A percentile compares a stretch with the other conserved stretches of the same genome.
Conservation (phyloP, 371 early-diverging fungal genomes). For the Haplosporangium sp. region DNA sequence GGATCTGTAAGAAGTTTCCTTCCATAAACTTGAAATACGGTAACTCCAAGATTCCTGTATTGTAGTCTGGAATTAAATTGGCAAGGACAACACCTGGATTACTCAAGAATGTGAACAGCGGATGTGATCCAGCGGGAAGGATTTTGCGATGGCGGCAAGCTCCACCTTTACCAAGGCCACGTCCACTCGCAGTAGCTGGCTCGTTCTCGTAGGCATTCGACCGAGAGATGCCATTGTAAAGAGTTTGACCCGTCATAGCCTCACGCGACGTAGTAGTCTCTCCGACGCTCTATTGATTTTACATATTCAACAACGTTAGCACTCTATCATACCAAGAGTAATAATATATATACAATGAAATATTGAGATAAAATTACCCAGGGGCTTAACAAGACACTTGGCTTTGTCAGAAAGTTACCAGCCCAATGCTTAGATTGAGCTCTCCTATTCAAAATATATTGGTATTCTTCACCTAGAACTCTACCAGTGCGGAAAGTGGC, state of each 20-base stretch:
- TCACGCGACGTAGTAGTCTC: conserved; percentile 27
- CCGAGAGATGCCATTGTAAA: neutral
- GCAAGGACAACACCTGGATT: conserved; percentile 26
- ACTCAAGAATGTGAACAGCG: conserved; percentile 26
- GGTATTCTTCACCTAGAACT: conserved; percentile 66
- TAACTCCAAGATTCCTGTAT: conserved; percentile 31
- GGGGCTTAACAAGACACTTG: conserved; percentile 62
- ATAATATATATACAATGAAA: neutral
- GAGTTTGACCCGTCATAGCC: conserved; percentile 16
- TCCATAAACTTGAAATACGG: conserved; percentile 24
- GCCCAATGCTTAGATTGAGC: conserved; percentile 62
- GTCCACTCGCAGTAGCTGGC: neutral
- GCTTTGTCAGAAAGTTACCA: conserved; percentile 64
- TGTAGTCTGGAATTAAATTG: conserved; percentile 27
- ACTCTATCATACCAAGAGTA: neutral
- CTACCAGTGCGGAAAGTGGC: conserved; percentile 45
- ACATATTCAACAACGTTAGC: neutral
- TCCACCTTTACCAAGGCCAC: conserved; percentile 28
- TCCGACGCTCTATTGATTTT: conserved; percentile 21
- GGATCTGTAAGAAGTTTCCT: conserved; percentile 32
- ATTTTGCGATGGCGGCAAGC: conserved; percentile 41
- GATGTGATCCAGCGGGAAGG: conserved; percentile 8
- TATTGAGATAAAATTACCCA: conserved; percentile 45
- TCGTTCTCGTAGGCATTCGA: conserved; percentile 2
- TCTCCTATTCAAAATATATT: conserved; percentile 66